These are phyloP conservation scores for Spirogloea muscicola DNA, from an alignment of 139 green algal species.

Conservation along the genomic window DNA sequence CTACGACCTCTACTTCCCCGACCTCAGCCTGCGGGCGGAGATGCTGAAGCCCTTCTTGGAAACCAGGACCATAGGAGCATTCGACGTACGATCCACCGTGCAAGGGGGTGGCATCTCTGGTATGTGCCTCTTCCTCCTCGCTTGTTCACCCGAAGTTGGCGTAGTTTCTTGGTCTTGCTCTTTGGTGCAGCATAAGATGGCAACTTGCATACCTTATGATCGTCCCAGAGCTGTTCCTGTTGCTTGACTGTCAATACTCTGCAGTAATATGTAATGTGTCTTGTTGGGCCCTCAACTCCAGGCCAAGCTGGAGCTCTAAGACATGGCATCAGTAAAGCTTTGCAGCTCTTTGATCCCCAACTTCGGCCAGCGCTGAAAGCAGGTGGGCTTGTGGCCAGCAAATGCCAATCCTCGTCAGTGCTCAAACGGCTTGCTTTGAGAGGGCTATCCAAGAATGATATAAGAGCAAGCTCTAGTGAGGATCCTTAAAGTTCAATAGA, in stretches of 20 bases:
- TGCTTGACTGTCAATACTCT: not conserved
- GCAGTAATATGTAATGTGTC: not conserved
- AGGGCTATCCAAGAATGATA: too few relatives aligned
- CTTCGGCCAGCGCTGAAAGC: slow-evolving; percentile 57
- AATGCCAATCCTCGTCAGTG: too few relatives aligned
- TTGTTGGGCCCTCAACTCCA: not conserved
- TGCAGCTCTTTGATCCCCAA: slow-evolving; percentile 70
- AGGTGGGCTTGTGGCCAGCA: too few relatives aligned
- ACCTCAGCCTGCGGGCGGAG: slow-evolving; percentile 57
- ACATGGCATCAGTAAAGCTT: slow-evolving; percentile 72
- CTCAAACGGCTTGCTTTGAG: too few relatives aligned
- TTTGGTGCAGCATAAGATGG: too few relatives aligned
- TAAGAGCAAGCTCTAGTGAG: too few relatives aligned
- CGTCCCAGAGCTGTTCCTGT: not conserved
- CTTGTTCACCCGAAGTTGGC: too few relatives aligned
- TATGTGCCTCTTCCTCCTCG: too few relatives aligned
- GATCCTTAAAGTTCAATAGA: too few relatives aligned
- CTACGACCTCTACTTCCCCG: slow-evolving; percentile 67
- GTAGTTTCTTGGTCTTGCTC: too few relatives aligned
- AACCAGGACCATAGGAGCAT: slow-evolving; percentile 57
- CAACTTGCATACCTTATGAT: not conserved
- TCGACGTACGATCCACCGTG: slow-evolving; percentile 65
- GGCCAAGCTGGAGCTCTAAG: slow-evolving; percentile 63
- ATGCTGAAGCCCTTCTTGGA: slow-evolving; percentile 75
- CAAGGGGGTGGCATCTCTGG: slow-evolving; percentile 42